phyloP scores from a whole-genome alignment of 768 basidiomycete genomes.

The Tylopilus vinaceipallidus region DNA sequence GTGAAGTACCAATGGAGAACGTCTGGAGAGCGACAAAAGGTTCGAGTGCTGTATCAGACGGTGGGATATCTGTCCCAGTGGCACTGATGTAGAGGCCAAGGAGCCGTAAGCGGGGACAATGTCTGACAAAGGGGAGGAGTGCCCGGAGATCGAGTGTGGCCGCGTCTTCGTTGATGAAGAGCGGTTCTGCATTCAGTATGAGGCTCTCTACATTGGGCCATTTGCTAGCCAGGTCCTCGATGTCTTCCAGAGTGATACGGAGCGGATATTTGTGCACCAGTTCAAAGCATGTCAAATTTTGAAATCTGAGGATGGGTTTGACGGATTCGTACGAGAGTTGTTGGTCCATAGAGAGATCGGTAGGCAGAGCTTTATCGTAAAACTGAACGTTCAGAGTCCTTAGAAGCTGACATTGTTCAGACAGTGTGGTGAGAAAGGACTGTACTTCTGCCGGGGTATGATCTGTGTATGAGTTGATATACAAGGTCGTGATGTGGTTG shows the following conservation, averaged over 20 bases:
- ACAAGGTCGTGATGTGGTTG: conserved; percentile 46
- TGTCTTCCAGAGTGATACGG: conserved; percentile 38
- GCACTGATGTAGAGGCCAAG: conserved; percentile 41
- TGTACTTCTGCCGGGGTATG: conserved; percentile 43
- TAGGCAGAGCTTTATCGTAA: conserved; percentile 19
- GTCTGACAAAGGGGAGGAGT: conserved; percentile 38
- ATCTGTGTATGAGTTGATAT: conserved; percentile 47
- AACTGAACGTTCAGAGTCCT: conserved; percentile 41
- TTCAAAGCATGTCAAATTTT: conserved; percentile 34
- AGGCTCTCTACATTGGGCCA: conserved; percentile 47
- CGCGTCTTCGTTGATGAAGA: conserved; percentile 18
- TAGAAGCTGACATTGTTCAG: conserved; percentile 48
- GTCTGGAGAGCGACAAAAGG: conserved; percentile 19
- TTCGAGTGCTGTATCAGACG: conserved; percentile 2
- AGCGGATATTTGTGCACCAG: conserved; percentile 31
- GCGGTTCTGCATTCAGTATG: conserved; percentile 47
- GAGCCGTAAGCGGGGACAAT: conserved; percentile 37
- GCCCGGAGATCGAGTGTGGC: conserved; percentile 37
- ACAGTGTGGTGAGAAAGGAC: conserved; percentile 42
- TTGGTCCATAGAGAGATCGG: conserved; percentile 16
- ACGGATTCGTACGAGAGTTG: conserved; percentile 37
- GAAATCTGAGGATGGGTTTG: conserved; percentile 35
- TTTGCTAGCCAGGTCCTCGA: conserved; percentile 43
- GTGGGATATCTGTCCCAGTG: conserved; percentile 18
- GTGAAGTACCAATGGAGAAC: conserved; percentile 52